These are phyloP conservation scores for Venturia asperata DNA, from an alignment of 2,329 filamentous ascomycete species.

Conservation along the genomic window DNA sequence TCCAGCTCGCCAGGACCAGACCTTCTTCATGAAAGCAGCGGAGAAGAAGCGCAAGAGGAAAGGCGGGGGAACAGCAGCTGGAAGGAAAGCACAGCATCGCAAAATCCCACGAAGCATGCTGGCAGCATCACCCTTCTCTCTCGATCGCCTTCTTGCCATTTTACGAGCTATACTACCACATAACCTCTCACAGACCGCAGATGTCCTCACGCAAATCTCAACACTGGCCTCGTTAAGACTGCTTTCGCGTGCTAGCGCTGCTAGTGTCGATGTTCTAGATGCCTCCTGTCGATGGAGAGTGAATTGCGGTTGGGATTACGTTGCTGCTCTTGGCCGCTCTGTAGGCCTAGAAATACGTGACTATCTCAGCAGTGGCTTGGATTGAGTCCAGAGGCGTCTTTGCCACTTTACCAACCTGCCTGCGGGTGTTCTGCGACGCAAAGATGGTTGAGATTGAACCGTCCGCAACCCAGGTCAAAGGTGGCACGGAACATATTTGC, in stretches of 20 bases:
- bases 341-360: slow-evolving; percentile 74
- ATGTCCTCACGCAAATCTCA: slow-evolving; percentile 52
- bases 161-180: slow-evolving; percentile 58
- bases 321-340: slow-evolving; percentile 61
- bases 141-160: slow-evolving; percentile 73
- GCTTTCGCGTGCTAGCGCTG: slow-evolving; percentile 55
- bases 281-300: slow-evolving; percentile 67
- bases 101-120: slow-evolving; percentile 69
- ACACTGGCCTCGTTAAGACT: slow-evolving; percentile 66
- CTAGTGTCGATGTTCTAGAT: slow-evolving; percentile 58
- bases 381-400: background rate
- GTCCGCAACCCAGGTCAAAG: background rate
- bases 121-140: slow-evolving; percentile 66
- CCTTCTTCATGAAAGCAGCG: slow-evolving; percentile 68
- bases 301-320: slow-evolving; percentile 71
- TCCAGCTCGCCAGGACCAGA: slow-evolving; percentile 61
- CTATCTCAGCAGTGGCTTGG: slow-evolving; percentile 48
- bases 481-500: background rate
- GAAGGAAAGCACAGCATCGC: slow-evolving; percentile 31
- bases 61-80: slow-evolving; percentile 44
- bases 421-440: background rate
- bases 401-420: background rate
- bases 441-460: background rate
- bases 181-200: slow-evolving; percentile 37
- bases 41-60: slow-evolving; percentile 43